These are phyloP conservation scores for Penicillium atrosanguineum DNA, from an alignment of 495 filamentous ascomycete species.

Conservation along the genomic window DNA sequence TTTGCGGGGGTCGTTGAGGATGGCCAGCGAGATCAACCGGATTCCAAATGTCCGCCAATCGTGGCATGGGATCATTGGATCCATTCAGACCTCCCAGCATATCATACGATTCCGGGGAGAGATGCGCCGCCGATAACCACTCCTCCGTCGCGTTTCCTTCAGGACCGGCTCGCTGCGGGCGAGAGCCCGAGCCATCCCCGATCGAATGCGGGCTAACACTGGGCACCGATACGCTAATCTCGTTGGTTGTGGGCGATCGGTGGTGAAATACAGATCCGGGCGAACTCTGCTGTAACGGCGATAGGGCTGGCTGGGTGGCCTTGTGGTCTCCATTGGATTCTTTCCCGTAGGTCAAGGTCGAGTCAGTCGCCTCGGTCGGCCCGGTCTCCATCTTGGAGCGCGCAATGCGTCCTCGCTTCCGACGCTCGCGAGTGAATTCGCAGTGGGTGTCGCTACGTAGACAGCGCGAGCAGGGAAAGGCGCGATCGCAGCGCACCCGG, in stretches of 20 bases:
- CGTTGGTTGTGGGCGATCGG: slow-evolving; percentile 35
- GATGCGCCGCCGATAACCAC: slow-evolving; percentile 40
- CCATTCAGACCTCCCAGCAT: slow-evolving; percentile 25
- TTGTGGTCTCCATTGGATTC: slow-evolving; percentile 15
- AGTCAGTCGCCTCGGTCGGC: background rate
- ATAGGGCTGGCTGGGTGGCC: slow-evolving; percentile 10
- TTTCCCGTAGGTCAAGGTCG: slow-evolving; percentile 4
- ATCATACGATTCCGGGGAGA: slow-evolving; percentile 41
- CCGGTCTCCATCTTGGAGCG: slow-evolving; percentile 27
- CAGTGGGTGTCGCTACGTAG: slow-evolving; percentile 42
- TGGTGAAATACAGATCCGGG: slow-evolving; percentile 27
- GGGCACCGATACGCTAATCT: slow-evolving; percentile 30
- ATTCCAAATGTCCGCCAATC: slow-evolving; percentile 40
- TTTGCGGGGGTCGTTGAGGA: slow-evolving; percentile 9
- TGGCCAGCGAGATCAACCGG: slow-evolving; percentile 29
- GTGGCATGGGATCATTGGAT: slow-evolving; percentile 30
- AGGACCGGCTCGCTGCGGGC: slow-evolving; percentile 11
- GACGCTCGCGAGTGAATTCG: slow-evolving; percentile 45
- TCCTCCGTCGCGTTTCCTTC: slow-evolving; percentile 35
- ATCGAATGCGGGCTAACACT: slow-evolving; percentile 33
- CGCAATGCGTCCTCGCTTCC: slow-evolving; percentile 46
- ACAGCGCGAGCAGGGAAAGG: slow-evolving; percentile 47
- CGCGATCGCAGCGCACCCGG: slow-evolving; percentile 49
- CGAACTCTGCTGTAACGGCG: slow-evolving; percentile 28
- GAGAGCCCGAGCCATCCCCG: slow-evolving; percentile 16